Evolutionary conservation across 306 rosid species (phyloP).

Genomic region (Lathyrus oleraceus): DNA sequence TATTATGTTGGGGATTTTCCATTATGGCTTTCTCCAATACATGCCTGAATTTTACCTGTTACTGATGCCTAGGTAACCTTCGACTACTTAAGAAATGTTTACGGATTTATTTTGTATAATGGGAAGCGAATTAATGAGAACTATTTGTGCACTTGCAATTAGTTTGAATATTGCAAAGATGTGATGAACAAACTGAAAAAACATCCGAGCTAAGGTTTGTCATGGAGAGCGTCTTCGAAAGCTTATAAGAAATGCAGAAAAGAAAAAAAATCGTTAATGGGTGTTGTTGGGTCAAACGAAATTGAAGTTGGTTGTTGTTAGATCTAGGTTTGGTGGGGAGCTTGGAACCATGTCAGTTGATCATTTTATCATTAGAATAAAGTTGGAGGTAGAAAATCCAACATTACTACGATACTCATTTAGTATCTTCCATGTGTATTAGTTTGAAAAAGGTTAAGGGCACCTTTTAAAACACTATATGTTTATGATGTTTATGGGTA

Average conservation of each 20-base stretch:
- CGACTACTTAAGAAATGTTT: slow-evolving; percentile 7
- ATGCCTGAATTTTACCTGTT: slow-evolving; percentile 89
- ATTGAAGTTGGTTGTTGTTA: slow-evolving; percentile 78
- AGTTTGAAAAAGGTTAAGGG: slow-evolving; percentile 9
- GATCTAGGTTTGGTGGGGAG: slow-evolving; percentile 89
- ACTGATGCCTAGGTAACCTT: slow-evolving; percentile 77
- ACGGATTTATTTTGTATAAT: slow-evolving; percentile 24
- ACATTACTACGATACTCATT: slow-evolving; percentile 46
- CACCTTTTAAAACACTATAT: background rate
- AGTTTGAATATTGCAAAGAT: slow-evolving; percentile 79
- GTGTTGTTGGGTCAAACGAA: slow-evolving; percentile 90
- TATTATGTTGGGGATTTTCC: slow-evolving; percentile 98
- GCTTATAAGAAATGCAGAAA: slow-evolving; percentile 90
- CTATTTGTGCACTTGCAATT: slow-evolving; percentile 29
- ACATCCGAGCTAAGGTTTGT: slow-evolving; percentile 72
- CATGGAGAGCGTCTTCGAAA: slow-evolving; percentile 91
- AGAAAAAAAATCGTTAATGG: slow-evolving; percentile 97
- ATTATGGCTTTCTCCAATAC: slow-evolving; percentile 92
- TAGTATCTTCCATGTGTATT: background rate
- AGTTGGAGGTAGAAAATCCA: slow-evolving; percentile 53
- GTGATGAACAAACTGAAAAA: slow-evolving; percentile 65
- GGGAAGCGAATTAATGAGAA: slow-evolving; percentile 6
- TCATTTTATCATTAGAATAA: slow-evolving; percentile 69
- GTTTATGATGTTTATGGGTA: too few species aligned
- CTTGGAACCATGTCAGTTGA: slow-evolving; percentile 77